Evolutionary conservation across 805 yeast species (phyloP).

Genomic region (Teunomyces panamensis): DNA sequence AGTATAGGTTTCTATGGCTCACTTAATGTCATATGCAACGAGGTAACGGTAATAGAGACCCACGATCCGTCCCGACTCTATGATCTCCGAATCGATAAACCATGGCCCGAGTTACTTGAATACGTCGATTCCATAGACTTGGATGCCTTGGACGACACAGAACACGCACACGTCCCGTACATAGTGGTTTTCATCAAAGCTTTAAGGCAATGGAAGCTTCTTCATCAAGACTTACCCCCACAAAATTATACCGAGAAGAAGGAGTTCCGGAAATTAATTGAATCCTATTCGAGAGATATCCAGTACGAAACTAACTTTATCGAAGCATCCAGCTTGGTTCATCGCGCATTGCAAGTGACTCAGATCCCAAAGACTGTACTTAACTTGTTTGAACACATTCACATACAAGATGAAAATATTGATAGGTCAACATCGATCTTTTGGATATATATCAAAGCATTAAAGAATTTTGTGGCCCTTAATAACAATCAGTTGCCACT

Average conservation of each 20-base stretch:
- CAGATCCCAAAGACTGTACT: conserved; percentile 28
- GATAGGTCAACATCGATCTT: conserved; percentile 35
- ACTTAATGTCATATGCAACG: conserved; percentile 49
- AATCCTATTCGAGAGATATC: conserved; percentile 40
- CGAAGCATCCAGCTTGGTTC: conserved; percentile 36
- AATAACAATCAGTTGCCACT: conserved; percentile 55
- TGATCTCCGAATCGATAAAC: conserved; percentile 64
- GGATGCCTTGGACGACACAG: conserved; percentile 40
- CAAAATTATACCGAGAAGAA: conserved; percentile 39
- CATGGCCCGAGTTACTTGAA: conserved; percentile 67
- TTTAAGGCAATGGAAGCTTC: conserved; percentile 38
- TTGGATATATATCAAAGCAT: conserved; percentile 61
- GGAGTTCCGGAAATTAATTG: conserved; percentile 36
- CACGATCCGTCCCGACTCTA: conserved; percentile 60
- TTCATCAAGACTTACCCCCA: conserved; percentile 31
- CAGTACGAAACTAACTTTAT: conserved; percentile 49
- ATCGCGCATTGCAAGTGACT: conserved; percentile 37
- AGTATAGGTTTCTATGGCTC: conserved; percentile 67
- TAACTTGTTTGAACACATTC: conserved; percentile 21
- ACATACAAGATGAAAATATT: conserved; percentile 15
- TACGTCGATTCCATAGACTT: conserved; percentile 53
- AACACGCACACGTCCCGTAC: conserved; percentile 65
- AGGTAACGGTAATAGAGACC: conserved; percentile 70
- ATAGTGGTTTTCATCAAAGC: conserved; percentile 59
- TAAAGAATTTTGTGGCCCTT: conserved; percentile 44